Evolutionary conservation across 371 early-diverging fungal species (phyloP).

Genomic region (Scutellospora calospora): DNA sequence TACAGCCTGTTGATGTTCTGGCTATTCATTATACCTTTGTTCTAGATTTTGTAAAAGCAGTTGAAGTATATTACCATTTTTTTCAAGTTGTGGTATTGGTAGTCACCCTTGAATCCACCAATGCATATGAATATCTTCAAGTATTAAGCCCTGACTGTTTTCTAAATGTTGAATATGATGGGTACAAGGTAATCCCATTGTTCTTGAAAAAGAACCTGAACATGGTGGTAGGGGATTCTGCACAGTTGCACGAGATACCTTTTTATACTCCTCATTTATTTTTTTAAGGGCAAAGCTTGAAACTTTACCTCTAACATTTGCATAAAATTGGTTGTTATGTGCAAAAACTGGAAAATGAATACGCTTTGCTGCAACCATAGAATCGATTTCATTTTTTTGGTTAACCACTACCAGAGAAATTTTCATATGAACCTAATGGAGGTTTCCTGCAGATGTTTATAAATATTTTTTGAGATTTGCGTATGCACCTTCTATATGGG

Average conservation of each 20-base stretch:
- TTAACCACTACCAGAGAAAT: neutral
- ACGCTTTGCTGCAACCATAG: neutral
- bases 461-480: neutral
- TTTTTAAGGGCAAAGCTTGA: conserved; percentile 6
- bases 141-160: neutral
- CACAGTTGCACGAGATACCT: neutral
- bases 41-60: neutral
- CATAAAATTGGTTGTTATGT: neutral
- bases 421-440: neutral
- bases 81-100: neutral
- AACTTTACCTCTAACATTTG: neutral
- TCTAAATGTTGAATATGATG: neutral
- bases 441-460: neutral
- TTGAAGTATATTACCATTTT: neutral
- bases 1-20: neutral
- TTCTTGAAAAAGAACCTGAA: neutral
- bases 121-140: neutral
- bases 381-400: neutral
- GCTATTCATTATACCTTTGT: neutral
- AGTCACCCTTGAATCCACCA: neutral
- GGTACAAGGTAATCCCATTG: neutral
- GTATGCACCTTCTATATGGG: neutral
- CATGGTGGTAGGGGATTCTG: neutral
- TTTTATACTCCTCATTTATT: neutral
- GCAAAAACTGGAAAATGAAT: neutral